Base-by-base conservation (phyloP, 2,329 filamentous ascomycete genomes). In the Pseudopithomyces chartarum region DNA sequence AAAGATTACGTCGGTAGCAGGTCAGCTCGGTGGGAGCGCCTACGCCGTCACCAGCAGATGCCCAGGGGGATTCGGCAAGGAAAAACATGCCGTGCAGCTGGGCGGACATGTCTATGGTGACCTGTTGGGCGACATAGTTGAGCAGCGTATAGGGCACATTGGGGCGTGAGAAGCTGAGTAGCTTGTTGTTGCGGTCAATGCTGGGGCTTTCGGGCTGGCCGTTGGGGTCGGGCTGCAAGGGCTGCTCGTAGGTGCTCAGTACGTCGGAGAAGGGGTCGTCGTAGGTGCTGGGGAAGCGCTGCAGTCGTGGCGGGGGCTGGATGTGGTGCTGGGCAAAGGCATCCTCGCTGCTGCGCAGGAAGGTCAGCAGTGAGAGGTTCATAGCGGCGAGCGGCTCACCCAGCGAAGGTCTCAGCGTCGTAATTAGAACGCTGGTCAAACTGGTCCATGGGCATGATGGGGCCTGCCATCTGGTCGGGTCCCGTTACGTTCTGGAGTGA, bases 1-100 rank as follows among this genome's bases (percentile, higher is more conserved):
- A 98, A 47, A 98, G 82, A 72, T 98, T 98, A 46, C 94, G 87
- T 62, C 94, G 90, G 77, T 98, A 98, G 82, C 94, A 98, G 2
- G 94, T 98, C 73, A 98, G 78, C 78, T 98, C 94, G 51, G 86
- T 91, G 1, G 73, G 89, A 48, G 88, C 79, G 45, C 83, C 80
- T 39, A 77, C 80, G 10, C 81, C 78, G 79, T 77, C 85, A 76
- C 75, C 87, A 74, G 80, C 79, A 3, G 82, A 79, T 59, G 82
- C 86, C 68, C 88, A 84, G 1, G 89, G 88, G 79, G 90, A 90
- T 73, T 94, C 90, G 29, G 90, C 92, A 32, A 94, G 81, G 74
- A 94, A 94, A 80, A 94, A 94, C 90, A 94, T 93, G 79, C 90
- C 90, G 71, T 93, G 90, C 29, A 94, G 85, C 77, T 94, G 90